These are phyloP conservation scores for Sugiyamaella chiloensis DNA, from an alignment of 805 yeast species.

Conservation along the genomic window DNA sequence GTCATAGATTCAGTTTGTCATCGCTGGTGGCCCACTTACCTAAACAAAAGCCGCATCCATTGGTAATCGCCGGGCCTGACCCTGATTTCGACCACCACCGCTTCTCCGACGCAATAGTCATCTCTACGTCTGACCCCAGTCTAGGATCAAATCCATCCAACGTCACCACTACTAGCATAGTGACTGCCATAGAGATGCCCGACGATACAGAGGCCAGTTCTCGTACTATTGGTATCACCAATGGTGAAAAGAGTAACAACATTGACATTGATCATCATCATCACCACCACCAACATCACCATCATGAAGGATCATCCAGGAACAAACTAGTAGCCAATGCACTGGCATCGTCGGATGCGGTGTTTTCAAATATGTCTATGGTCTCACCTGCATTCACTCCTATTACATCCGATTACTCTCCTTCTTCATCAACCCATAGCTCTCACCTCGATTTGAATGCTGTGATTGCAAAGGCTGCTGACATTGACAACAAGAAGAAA, in stretches of 20 bases:
- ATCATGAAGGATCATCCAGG: constrained; percentile 2
- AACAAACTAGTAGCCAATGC: constrained; percentile 7
- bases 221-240: no score
- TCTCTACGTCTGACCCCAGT: no score
- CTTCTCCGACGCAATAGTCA: neutral
- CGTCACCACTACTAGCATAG: neutral
- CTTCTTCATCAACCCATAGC: constrained; percentile 12
- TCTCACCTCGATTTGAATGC: constrained; percentile 23
- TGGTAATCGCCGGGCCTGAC: neutral
- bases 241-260: neutral
- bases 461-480: constrained; percentile 2
- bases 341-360: constrained; percentile 7
- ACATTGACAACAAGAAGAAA: neutral
- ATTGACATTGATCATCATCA: neutral
- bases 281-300: neutral
- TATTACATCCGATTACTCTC: constrained; percentile 15
- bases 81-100: neutral
- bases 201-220: neutral
- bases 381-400: constrained; percentile 38
- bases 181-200: no score
- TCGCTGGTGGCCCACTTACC: constrained; percentile 7
- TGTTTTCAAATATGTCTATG: constrained; percentile 29
- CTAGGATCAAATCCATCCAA: no score
- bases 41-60: constrained; percentile 7
- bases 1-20: constrained; percentile 1